Evolutionary conservation across 257 asterid species (phyloP).

Genomic region (Thymus quinquecostatus): DNA sequence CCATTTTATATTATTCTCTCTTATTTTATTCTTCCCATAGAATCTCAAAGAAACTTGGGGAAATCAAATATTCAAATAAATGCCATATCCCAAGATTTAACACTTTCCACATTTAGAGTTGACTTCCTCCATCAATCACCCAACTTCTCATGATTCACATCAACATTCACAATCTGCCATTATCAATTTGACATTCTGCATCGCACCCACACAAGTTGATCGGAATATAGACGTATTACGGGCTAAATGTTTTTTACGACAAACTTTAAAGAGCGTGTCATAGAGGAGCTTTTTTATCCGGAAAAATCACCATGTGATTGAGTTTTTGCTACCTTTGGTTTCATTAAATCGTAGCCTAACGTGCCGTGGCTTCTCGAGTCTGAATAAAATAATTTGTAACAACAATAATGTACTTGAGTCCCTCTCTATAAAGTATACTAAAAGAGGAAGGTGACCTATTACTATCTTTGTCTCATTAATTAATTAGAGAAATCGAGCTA

Average conservation of each 20-base stretch:
- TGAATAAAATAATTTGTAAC: neutral
- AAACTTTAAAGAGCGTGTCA: too few relatives aligned
- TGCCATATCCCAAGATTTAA: neutral
- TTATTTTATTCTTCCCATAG: too few relatives aligned
- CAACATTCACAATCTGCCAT: neutral
- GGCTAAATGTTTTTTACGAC: too few relatives aligned
- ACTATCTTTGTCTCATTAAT: constrained; percentile 1
- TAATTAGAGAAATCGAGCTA: too few relatives aligned
- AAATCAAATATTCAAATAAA: too few relatives aligned
- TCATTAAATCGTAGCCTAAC: neutral
- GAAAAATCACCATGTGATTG: too few relatives aligned
- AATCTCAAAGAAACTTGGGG: too few relatives aligned
- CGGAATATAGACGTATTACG: too few relatives aligned
- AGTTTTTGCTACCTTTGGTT: neutral
- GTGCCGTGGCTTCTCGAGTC: neutral
- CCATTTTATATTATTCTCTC: too few relatives aligned
- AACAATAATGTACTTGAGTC: neutral
- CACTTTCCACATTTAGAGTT: neutral
- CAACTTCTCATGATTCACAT: constrained; percentile 1
- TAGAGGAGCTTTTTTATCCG: too few relatives aligned
- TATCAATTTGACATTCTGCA: neutral
- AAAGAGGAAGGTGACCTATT: neutral
- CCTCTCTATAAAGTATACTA: neutral
- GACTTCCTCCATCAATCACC: constrained; percentile 8
- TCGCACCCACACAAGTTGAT: too few relatives aligned